A percentile compares a stretch with the other conserved stretches of the same genome.
Evolutionary conservation across 176 grass and related monocot genomes (phyloP).

Genomic region (Alopecurus myosuroides): DNA sequence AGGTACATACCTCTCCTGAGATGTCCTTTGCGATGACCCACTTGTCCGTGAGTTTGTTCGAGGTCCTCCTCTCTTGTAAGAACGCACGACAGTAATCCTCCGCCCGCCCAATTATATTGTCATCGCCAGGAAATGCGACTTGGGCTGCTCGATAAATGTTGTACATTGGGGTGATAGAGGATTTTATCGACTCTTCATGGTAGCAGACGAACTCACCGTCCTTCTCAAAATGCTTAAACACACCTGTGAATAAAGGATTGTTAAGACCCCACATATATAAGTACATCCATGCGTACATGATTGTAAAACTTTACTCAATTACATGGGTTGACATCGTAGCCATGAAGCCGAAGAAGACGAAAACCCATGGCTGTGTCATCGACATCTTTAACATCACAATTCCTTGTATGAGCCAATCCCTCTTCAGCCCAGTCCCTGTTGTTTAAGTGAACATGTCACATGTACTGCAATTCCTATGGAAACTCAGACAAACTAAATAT

Average conservation of each 20-base stretch:
- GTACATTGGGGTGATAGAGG: constrained; percentile 29
- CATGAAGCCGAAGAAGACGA: constrained; percentile 45
- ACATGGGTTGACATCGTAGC: constrained; percentile 46
- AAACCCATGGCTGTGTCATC: constrained; percentile 64
- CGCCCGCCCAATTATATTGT: background rate
- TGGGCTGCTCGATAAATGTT: constrained; percentile 46
- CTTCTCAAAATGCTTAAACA: constrained; percentile 41
- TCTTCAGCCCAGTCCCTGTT: constrained; percentile 12
- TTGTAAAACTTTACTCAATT: background rate
- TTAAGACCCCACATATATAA: background rate
- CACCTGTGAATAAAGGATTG: background rate
- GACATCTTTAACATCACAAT: constrained; percentile 16
- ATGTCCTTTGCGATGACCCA: constrained; percentile 57
- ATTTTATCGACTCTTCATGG: constrained; percentile 7
- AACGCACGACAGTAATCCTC: constrained; percentile 16
- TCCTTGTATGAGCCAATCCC: constrained; percentile 8
- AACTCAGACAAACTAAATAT: no score
- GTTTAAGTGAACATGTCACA: background rate
- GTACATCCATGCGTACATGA: no score
- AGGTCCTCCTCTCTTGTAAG: constrained; percentile 24
- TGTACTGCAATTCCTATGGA: no score
- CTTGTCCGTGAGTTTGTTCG: constrained; percentile 42
- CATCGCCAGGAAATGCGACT: constrained; percentile 29
- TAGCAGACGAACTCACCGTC: constrained; percentile 39
- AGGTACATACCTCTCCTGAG: constrained; percentile 31